Conservation (phyloP, 441 rosid species). For the Metrosideros polymorpha region DNA sequence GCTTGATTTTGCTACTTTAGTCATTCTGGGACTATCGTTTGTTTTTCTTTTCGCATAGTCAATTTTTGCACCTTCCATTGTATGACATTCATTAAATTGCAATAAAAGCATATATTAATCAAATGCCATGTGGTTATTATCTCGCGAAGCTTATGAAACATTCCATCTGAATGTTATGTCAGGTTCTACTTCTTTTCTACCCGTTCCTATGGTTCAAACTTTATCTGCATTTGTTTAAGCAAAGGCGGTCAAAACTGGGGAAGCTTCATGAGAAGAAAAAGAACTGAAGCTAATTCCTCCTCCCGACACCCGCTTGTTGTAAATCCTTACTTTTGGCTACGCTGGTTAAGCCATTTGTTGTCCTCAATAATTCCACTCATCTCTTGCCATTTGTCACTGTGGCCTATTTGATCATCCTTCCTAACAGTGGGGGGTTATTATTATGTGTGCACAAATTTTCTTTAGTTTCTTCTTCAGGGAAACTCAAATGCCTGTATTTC, state of each 20-base stretch:
- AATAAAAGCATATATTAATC: background rate
- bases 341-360: background rate
- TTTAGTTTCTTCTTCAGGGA: background rate
- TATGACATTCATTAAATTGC: too few species aligned
- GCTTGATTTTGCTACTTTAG: background rate
- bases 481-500: background rate
- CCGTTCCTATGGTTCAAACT: constrained; percentile 77
- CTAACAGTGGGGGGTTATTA: background rate
- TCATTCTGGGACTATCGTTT: background rate
- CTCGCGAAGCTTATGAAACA: background rate
- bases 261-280: constrained; percentile 25
- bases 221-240: constrained; percentile 63
- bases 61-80: background rate
- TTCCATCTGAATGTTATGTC: constrained; percentile 9
- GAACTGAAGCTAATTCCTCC: constrained; percentile 8
- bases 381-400: background rate
- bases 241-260: constrained; percentile 52
- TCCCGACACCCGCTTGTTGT: background rate
- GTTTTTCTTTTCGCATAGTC: background rate
- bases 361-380: background rate
- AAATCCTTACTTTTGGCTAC: background rate
- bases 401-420: background rate
- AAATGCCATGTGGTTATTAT: background rate
- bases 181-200: constrained; percentile 57
- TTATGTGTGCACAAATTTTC: background rate